Base-by-base conservation (phyloP, 2,329 filamentous ascomycete genomes). In the Colletotrichum orbiculare region DNA sequence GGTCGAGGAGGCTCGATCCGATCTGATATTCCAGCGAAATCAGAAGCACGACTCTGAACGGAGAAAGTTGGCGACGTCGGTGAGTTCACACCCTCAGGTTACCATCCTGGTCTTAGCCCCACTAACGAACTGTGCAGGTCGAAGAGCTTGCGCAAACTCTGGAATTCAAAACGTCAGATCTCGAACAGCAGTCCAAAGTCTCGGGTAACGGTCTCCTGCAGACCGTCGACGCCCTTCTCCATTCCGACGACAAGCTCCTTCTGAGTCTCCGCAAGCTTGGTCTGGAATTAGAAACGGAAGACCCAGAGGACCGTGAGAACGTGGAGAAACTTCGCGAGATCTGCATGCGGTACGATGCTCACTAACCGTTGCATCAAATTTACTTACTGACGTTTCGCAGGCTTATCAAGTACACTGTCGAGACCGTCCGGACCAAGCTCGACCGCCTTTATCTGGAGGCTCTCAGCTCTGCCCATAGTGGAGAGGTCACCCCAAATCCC, bases 261-360 rank as follows among this genome's bases (percentile, higher is more conserved):
- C 80, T 84, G 17, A 88, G 88, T 64, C 78, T 93, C 3, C 87
- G 91, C 71, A 91, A 90, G 68, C 81, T 92, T 2, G 84, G 89
- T 0, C 83, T 83, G 64, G 88, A 89, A 68, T 80, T 92, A 4
- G 80, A 87, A 9, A 79, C 80, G 5, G 80, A 83, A 50, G 78
- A 83, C 33, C 79, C 81, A 0, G 82, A 85, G 8, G 84, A 88
- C 53, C 79, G 85, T 48, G 76, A 82, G 59, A 81, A 81, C 3
- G 77, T 89, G 9, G 82, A 85, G 46, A 82, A 83, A 64, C 82
- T 91, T 69, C 86, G 87, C 71, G 90, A 84, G 69, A 81, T 75
- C 67, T 89, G 78, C 81, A 87, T 82, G 71, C 85, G 78, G 82
- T 83, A 71, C 70, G 71, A 55, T 33, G 2, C 25, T 10, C 35